A percentile compares a stretch with the other conserved stretches of the same genome.
phyloP scores from a whole-genome alignment of 2,329 filamentous ascomycete species.

The Aspergillus texensis region DNA sequence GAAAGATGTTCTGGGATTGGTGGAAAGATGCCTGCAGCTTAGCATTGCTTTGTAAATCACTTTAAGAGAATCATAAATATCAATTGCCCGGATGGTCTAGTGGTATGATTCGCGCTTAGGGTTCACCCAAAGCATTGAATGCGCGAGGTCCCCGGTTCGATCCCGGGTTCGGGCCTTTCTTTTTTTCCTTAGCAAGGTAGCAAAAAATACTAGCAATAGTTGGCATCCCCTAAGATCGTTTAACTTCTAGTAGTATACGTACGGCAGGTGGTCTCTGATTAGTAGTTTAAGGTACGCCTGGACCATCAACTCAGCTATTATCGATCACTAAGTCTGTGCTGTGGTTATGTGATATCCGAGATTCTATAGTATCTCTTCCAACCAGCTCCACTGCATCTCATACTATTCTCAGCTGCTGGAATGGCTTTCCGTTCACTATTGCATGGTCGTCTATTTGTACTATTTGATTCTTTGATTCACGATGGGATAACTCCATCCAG shows the following conservation, averaged over 20 bases:
- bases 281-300: background rate
- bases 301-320: background rate
- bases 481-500: background rate
- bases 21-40: too few species aligned
- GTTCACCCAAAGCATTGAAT: too few species aligned
- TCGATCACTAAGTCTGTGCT: background rate
- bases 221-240: background rate
- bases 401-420: background rate
- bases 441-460: background rate
- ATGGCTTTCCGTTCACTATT: background rate
- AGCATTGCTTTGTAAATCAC: too few species aligned
- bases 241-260: background rate
- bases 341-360: background rate
- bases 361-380: background rate
- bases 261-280: background rate
- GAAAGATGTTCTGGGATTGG: background rate
- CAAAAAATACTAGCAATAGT: too few species aligned
- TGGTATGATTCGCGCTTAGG: too few species aligned
- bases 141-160: too few species aligned
- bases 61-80: too few species aligned
- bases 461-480: background rate
- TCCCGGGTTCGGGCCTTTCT: too few species aligned
- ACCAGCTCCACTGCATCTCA: background rate
- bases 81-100: background rate
- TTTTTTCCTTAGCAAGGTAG: too few species aligned